Percentiles rank a stretch among this genome's conserved stretches.
Conservation (phyloP, 352 stramenopile genomes). For the Globisporangium emineosum region DNA sequence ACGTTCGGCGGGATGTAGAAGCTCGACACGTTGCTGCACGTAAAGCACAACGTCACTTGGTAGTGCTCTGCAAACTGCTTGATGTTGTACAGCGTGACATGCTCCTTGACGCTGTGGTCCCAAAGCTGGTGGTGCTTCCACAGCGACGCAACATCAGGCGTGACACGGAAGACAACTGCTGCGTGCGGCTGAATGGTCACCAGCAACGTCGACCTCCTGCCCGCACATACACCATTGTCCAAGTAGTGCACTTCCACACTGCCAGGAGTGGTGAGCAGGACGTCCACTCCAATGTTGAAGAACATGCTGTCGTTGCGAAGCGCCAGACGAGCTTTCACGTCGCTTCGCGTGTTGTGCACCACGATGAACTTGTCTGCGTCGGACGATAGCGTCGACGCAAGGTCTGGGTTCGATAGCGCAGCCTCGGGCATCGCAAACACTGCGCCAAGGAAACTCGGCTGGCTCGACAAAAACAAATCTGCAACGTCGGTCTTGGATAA, state of each 20-base stretch:
- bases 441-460: slow-evolving; percentile 76
- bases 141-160: slow-evolving; percentile 60
- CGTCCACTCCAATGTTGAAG: slow-evolving; percentile 67
- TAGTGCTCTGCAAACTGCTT: slow-evolving; percentile 89
- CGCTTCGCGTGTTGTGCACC: slow-evolving; percentile 68
- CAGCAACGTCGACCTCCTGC: slow-evolving; percentile 55
- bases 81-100: slow-evolving; percentile 89
- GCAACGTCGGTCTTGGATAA: slow-evolving; percentile 23
- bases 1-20: slow-evolving; percentile 86
- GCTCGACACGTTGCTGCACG: slow-evolving; percentile 74
- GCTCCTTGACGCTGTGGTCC: slow-evolving; percentile 87
- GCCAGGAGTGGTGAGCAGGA: slow-evolving; percentile 31
- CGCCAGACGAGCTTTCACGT: slow-evolving; percentile 63
- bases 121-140: slow-evolving; percentile 81
- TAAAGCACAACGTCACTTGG: slow-evolving; percentile 85
- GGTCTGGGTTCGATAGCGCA: slow-evolving; percentile 38
- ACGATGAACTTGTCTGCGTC: slow-evolving; percentile 70
- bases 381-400: slow-evolving; percentile 26
- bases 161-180: slow-evolving; percentile 63
- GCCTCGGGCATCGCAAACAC: slow-evolving; percentile 80
- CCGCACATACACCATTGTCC: slow-evolving; percentile 71
- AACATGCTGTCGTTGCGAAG: slow-evolving; percentile 86
- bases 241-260: slow-evolving; percentile 55
- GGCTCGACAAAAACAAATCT: slow-evolving; percentile 31
- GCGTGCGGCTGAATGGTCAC: slow-evolving; percentile 64